Conservation (phyloP, 1,284 basidiomycete genomes). For the Lentinula novae-zelandiae region DNA sequence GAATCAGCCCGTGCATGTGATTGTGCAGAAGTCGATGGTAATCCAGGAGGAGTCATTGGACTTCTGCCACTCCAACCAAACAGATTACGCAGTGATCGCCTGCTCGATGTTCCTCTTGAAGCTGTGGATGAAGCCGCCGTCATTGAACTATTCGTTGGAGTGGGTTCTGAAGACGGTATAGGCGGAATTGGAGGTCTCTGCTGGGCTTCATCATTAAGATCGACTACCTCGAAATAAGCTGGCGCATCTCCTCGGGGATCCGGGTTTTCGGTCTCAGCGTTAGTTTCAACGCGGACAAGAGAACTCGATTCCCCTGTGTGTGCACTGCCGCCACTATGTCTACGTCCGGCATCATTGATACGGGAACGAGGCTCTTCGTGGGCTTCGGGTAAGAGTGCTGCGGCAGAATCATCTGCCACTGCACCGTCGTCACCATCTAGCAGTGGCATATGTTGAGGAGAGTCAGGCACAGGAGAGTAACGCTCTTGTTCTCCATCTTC, state of each 20-base stretch:
- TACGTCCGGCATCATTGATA: conserved; percentile 14
- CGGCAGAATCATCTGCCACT: conserved; percentile 13
- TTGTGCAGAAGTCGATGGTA: conserved; percentile 2
- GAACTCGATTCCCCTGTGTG: conserved; percentile 23
- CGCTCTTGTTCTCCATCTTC: conserved; percentile 26
- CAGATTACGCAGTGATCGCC: conserved; percentile 15
- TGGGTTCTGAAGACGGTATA: neutral
- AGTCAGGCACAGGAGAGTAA: conserved; percentile 25
- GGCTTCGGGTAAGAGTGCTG: conserved; percentile 9
- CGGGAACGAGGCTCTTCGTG: conserved; percentile 11
- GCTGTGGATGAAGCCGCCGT: neutral
- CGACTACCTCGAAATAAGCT: conserved; percentile 57
- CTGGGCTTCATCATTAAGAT: conserved; percentile 18
- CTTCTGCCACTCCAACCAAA: conserved; percentile 11
- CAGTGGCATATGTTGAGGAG: conserved; percentile 31
- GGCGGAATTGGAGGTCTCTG: neutral
- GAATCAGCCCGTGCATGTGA: conserved; percentile 9
- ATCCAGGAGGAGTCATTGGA: conserved; percentile 4
- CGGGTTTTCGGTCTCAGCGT: conserved; percentile 19
- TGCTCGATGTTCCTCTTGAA: neutral
- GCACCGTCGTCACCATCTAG: conserved; percentile 28
- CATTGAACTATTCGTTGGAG: neutral
- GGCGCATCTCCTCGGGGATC: conserved; percentile 58
- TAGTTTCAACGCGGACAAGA: conserved; percentile 24
- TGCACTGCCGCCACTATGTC: neutral